Percentiles rank a stretch among this genome's conserved stretches.
phyloP scores from a whole-genome alignment of 371 early-diverging fungal genomes.

The Sporodiniella umbellata region DNA sequence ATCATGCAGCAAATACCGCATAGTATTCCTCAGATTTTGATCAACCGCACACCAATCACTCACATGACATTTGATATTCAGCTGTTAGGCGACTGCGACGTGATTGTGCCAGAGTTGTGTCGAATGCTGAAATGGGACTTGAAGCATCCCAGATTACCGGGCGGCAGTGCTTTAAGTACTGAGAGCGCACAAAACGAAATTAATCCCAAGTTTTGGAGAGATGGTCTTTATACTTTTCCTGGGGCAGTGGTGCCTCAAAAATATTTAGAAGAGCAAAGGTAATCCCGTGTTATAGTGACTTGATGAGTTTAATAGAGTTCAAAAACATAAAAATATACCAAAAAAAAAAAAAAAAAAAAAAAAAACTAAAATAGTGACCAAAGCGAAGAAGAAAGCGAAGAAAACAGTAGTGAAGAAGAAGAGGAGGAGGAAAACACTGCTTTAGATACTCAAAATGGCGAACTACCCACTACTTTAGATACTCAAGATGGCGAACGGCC shows the following conservation, averaged over 20 bases:
- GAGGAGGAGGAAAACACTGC: neutral
- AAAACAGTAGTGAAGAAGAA: neutral
- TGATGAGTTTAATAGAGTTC: too few species aligned
- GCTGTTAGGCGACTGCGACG: slow-evolving; percentile 84
- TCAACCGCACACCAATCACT: slow-evolving; percentile 86
- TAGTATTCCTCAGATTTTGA: slow-evolving; percentile 84
- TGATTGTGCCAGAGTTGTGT: slow-evolving; percentile 79
- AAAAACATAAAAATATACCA: too few species aligned
- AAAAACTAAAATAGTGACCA: too few species aligned
- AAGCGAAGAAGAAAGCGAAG: neutral
- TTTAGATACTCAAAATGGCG: too few species aligned
- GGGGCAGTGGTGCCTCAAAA: slow-evolving; percentile 38
- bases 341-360: too few species aligned
- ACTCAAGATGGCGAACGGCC: too few species aligned
- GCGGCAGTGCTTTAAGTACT: slow-evolving; percentile 43
- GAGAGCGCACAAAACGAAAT: slow-evolving; percentile 25
- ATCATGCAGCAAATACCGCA: slow-evolving; percentile 84
- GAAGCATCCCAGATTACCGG: slow-evolving; percentile 49
- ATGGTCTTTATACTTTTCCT: slow-evolving; percentile 46
- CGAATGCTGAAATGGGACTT: slow-evolving; percentile 73
- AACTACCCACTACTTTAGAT: too few species aligned
- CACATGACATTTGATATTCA: slow-evolving; percentile 88
- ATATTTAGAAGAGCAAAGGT: slow-evolving; percentile 23
- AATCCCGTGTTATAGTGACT: too few species aligned
- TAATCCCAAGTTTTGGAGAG: slow-evolving; percentile 26